phyloP scores from a whole-genome alignment of 176 grass and related monocot genomes.

The Bolboschoenus planiculmis region DNA sequence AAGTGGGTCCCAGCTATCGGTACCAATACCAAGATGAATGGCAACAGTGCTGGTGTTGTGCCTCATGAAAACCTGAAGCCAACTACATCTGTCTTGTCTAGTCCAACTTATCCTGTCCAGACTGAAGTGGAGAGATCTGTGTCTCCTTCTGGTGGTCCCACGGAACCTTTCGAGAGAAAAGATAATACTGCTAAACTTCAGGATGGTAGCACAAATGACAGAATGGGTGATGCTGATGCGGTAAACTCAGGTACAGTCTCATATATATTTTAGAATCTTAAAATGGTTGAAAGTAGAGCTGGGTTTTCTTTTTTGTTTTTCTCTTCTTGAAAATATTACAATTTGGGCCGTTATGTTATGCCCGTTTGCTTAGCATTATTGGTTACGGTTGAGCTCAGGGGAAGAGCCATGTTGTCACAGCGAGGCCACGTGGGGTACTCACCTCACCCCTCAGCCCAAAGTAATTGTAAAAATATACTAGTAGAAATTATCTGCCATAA shows the following conservation, averaged over 20 bases:
- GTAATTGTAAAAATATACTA: too few species aligned
- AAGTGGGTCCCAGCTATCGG: constrained; percentile 57
- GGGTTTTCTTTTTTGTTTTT: background rate
- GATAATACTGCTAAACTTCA: background rate
- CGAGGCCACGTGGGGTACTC: background rate
- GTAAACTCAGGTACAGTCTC: constrained; percentile 9
- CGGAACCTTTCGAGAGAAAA: background rate
- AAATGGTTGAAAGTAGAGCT: background rate
- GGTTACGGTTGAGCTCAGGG: background rate
- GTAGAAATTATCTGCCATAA: background rate
- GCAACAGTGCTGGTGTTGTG: constrained; percentile 33
- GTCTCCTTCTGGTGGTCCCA: constrained; percentile 14
- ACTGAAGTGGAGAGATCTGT: constrained; percentile 35
- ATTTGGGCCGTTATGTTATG: background rate
- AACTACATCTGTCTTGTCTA: constrained; percentile 8
- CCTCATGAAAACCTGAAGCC: constrained; percentile 37
- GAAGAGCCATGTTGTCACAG: too few species aligned
- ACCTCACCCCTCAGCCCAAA: too few species aligned
- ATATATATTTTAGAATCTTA: background rate
- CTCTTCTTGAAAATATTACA: background rate
- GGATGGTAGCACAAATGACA: background rate
- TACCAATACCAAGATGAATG: constrained; percentile 1
- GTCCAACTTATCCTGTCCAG: constrained; percentile 5
- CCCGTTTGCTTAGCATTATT: background rate
- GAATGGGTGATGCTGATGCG: constrained; percentile 2